A percentile compares a stretch with the other conserved stretches of the same genome.
Evolutionary conservation across 1,284 basidiomycete species (phyloP).

Genomic region (Wallemia ichthyophaga): DNA sequence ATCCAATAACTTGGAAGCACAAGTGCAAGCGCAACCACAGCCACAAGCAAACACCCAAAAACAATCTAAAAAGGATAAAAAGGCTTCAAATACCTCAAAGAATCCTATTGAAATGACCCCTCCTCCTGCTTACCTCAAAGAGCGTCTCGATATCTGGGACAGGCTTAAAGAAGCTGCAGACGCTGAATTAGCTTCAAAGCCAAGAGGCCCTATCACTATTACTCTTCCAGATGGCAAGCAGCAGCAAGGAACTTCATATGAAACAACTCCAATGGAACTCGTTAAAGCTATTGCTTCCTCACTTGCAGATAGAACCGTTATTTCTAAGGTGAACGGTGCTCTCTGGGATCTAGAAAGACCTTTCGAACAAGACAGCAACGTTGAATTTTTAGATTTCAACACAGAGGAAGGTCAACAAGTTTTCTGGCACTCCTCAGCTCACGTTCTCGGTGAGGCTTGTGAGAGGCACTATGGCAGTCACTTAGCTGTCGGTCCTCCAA

Average conservation of each 20-base stretch:
- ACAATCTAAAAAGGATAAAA: conserved; percentile 18
- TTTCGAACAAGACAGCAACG: conserved; percentile 45
- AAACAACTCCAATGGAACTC: conserved; percentile 81
- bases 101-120: conserved; percentile 21
- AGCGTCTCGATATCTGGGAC: conserved; percentile 71
- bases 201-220: conserved; percentile 50
- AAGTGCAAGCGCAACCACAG: not conserved
- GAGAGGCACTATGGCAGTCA: conserved; percentile 94
- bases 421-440: conserved; percentile 98
- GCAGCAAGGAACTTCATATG: conserved; percentile 61
- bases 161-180: conserved; percentile 63
- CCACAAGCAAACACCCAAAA: conserved; percentile 6
- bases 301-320: conserved; percentile 65
- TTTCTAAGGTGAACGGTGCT: conserved; percentile 65
- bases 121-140: conserved; percentile 56
- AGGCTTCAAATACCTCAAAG: conserved; percentile 6
- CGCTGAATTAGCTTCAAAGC: conserved; percentile 52
- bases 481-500: conserved; percentile 86
- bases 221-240: conserved; percentile 66
- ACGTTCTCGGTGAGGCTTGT: conserved; percentile 91
- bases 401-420: conserved; percentile 83
- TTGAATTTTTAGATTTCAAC: conserved; percentile 81
- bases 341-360: conserved; percentile 92
- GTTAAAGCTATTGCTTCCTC: conserved; percentile 65
- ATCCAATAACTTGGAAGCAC: conserved; percentile 1